Evolutionary conservation across 495 filamentous ascomycete genomes (phyloP).

Genomic region (Penicillium bialowiezense): DNA sequence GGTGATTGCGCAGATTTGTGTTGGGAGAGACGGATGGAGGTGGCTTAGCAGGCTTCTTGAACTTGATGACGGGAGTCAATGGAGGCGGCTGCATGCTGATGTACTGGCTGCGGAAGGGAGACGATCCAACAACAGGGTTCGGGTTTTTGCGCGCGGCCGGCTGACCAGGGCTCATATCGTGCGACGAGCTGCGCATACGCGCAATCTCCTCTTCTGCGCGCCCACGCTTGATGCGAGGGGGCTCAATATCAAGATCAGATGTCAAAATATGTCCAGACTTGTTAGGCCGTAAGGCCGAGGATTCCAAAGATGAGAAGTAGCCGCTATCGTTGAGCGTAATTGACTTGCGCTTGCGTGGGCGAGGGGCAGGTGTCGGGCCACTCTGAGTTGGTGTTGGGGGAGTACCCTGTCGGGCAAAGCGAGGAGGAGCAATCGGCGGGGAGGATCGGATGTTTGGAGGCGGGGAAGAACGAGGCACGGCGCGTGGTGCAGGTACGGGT

Average conservation of each 20-base stretch:
- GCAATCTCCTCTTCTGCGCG: conserved; percentile 95
- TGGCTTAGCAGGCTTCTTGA: conserved; percentile 77
- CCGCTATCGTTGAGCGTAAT: conserved; percentile 88
- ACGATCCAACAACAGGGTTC: conserved; percentile 50
- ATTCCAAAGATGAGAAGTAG: conserved; percentile 97
- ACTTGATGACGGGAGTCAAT: conserved; percentile 81
- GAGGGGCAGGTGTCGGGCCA: conserved; percentile 50
- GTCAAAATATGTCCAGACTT: conserved; percentile 59
- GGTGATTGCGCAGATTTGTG: conserved; percentile 90
- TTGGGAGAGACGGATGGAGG: conserved; percentile 89
- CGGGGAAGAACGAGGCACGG: conserved; percentile 53
- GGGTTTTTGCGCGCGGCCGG: conserved; percentile 43
- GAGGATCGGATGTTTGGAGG: conserved; percentile 76
- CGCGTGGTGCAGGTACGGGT: conserved; percentile 30
- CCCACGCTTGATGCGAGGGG: conserved; percentile 77
- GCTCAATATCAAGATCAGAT: conserved; percentile 69
- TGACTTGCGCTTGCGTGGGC: conserved; percentile 67
- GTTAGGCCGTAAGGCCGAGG: conserved; percentile 75
- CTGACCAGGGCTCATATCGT: conserved; percentile 80
- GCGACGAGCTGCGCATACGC: conserved; percentile 85
- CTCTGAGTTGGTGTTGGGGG: conserved; percentile 68
- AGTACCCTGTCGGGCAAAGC: conserved; percentile 64
- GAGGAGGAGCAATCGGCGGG: conserved; percentile 71
- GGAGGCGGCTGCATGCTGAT: conserved; percentile 68
- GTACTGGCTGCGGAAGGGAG: conserved; percentile 56